Percentiles rank a stretch among this genome's conserved stretches.
phyloP scores from a whole-genome alignment of 2,329 filamentous ascomycete genomes.

The Ophiocordyceps camponoti-saundersi region DNA sequence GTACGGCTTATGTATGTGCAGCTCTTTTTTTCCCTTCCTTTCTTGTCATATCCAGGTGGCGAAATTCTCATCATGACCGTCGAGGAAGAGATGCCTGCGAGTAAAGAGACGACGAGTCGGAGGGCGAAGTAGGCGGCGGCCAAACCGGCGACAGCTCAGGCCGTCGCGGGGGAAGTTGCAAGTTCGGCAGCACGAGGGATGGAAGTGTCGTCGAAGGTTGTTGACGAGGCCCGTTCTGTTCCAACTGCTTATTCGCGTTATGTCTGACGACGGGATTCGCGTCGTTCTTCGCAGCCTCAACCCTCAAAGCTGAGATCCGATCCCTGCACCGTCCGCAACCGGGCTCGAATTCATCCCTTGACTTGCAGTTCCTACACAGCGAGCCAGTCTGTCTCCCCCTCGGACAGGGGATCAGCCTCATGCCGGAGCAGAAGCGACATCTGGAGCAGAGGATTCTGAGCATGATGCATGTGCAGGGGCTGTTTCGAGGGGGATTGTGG shows the following conservation, averaged over 20 bases:
- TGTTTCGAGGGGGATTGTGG: background rate
- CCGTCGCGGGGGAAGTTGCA: too few relatives aligned
- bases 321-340: background rate
- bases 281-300: background rate
- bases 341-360: background rate
- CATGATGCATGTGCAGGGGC: background rate
- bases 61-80: constrained; percentile 52
- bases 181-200: background rate
- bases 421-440: background rate
- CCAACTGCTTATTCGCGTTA: too few relatives aligned
- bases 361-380: background rate
- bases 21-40: too few relatives aligned
- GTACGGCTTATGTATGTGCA: too few relatives aligned
- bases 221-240: too few relatives aligned
- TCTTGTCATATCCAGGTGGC: constrained; percentile 9
- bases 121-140: background rate
- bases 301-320: background rate
- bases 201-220: background rate
- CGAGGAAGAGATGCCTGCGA: constrained; percentile 23
- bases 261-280: too few relatives aligned
- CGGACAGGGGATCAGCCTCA: background rate
- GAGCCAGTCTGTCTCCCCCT: background rate
- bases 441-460: background rate
- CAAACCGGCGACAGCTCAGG: background rate
- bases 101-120: background rate